Evolutionary conservation across 1,139 yeast species (phyloP), one percentile per base, ranked within the genome.

Genomic region (Kodamaea derodonti): DNA sequence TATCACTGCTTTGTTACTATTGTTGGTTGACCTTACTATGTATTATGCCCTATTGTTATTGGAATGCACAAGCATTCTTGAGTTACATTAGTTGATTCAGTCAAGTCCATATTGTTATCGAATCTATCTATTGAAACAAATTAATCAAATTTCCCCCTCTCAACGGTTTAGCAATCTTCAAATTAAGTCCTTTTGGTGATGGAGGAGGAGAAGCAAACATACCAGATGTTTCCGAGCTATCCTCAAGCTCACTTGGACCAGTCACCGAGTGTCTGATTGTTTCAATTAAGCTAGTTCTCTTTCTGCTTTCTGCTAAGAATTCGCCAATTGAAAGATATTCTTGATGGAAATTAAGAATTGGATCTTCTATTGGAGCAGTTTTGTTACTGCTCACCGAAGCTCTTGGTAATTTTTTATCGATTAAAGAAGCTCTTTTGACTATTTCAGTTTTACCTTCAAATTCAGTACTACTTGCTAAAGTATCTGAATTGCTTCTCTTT

Each of bases 151-250:
- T 45, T 3, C 83, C 83, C 2, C 85, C 85, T 33, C 84, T 63
- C 39, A 81, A 52, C 1, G 92, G 90, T 53, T 79, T 80, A 27
- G 83, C 78, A 15, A 82, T 81, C 39, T 79, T 61, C 38, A 77
- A 55, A 49, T 75, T 75, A 36, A 78, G 58, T 0, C 82, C 82
- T 32, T 52, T 58, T 14, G 69, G 66, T 6, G 66, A 58, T 3
- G 56, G 55, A 4, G 60, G 49, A 4, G 45, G 35, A 13, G 40
- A 34, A 17, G 41, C 46, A 38, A 46, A 46, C 48, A 46, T 46
- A 24, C 50, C 50, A n/a, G 50, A 46, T 35, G 50, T 46, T 32
- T 46, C 50, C n/a, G 50, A 43, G 9, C 48, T 43, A 18, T 38
- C 46, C 15, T 41, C 38, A 27, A 31, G 24, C 18, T 37, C 40